phyloP scores from a whole-genome alignment of 352 stramenopile genomes.

The Globisporangium mamillatum region DNA sequence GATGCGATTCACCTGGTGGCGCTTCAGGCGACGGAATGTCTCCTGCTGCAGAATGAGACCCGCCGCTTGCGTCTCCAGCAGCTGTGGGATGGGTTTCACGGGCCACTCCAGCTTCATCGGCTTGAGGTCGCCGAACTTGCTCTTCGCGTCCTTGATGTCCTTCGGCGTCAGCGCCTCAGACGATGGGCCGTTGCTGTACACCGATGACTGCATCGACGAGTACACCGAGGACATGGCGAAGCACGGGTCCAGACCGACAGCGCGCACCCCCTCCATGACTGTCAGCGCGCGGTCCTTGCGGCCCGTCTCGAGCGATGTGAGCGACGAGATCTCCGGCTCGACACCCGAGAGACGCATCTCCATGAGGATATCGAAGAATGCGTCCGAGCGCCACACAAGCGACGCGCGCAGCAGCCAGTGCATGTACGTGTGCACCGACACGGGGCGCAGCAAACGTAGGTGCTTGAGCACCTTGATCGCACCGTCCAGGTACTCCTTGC shows the following conservation, averaged over 20 bases:
- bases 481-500: conserved; percentile 71
- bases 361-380: conserved; percentile 85
- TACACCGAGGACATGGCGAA: conserved; percentile 86
- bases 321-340: conserved; percentile 78
- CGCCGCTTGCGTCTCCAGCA: conserved; percentile 79
- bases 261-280: conserved; percentile 86
- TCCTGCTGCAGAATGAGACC: conserved; percentile 81
- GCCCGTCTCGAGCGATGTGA: conserved; percentile 81
- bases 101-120: conserved; percentile 64
- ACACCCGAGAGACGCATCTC: conserved; percentile 81
- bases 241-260: conserved; percentile 78
- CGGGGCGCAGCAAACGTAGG: conserved; percentile 53
- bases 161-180: conserved; percentile 45
- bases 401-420: conserved; percentile 78
- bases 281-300: conserved; percentile 81
- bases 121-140: conserved; percentile 63
- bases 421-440: conserved; percentile 82
- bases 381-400: conserved; percentile 77
- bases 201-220: conserved; percentile 71
- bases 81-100: conserved; percentile 72
- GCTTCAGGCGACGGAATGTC: conserved; percentile 83
- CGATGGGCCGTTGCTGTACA: conserved; percentile 67
- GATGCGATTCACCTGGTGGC: conserved; percentile 77
- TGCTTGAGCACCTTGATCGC: conserved; percentile 77
- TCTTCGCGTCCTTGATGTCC: conserved; percentile 42